phyloP scores from a whole-genome alignment of 2,329 filamentous ascomycete species.

The Macrophomina tecta region DNA sequence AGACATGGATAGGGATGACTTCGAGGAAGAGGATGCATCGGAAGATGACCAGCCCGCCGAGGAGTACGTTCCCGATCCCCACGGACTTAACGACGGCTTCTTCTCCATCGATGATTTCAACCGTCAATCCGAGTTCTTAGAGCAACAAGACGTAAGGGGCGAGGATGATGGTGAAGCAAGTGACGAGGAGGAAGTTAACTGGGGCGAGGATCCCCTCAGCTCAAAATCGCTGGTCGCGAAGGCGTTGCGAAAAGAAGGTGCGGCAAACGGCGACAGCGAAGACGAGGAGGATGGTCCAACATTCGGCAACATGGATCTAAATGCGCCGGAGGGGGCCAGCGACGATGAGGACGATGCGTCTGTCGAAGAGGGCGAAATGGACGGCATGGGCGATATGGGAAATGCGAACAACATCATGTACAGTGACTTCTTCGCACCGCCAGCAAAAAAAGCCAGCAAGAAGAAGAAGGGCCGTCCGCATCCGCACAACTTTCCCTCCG shows the following conservation, averaged over 20 bases:
- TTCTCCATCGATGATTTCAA: slow-evolving; percentile 99
- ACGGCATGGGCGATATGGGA: slow-evolving; percentile 59
- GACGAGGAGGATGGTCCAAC: slow-evolving; percentile 80
- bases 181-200: slow-evolving; percentile 88
- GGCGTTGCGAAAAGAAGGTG: slow-evolving; percentile 41
- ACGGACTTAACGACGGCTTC: slow-evolving; percentile 95
- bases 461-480: slow-evolving; percentile 63
- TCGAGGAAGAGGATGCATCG: slow-evolving; percentile 47
- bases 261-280: slow-evolving; percentile 62
- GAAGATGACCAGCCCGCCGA: slow-evolving; percentile 56
- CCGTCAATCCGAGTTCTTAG: slow-evolving; percentile 86
- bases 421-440: slow-evolving; percentile 90
- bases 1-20: slow-evolving; percentile 41
- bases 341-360: slow-evolving; percentile 66
- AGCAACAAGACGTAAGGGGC: slow-evolving; percentile 80
- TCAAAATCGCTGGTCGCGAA: slow-evolving; percentile 36
- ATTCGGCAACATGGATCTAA: slow-evolving; percentile 78
- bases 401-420: slow-evolving; percentile 93
- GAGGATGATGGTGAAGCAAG: slow-evolving; percentile 76
- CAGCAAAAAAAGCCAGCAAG: slow-evolving; percentile 69
- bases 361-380: slow-evolving; percentile 62
- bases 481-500: slow-evolving; percentile 54
- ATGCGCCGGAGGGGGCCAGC: slow-evolving; percentile 73
- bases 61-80: slow-evolving; percentile 72
- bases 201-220: slow-evolving; percentile 77